These are phyloP conservation scores for Cryptococcus maquisensis DNA, from an alignment of 1,284 basidiomycete species.

Conservation along the genomic window DNA sequence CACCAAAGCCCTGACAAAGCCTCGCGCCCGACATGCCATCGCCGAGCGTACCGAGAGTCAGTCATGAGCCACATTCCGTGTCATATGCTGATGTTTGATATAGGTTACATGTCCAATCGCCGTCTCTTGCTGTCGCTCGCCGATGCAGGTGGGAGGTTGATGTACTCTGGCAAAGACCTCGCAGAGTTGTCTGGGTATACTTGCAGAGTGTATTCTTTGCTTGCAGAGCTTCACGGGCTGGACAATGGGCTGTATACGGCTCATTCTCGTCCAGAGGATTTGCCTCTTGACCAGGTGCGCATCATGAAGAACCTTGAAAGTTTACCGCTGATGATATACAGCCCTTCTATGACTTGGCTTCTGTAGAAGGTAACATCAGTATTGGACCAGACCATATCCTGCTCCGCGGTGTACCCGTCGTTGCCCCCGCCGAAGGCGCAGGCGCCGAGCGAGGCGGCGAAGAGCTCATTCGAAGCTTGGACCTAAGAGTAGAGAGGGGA, in stretches of 20 bases:
- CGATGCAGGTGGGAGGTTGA: constrained; percentile 84
- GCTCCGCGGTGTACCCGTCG: constrained; percentile 69
- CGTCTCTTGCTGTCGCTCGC: constrained; percentile 85
- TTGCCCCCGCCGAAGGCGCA: constrained; percentile 58
- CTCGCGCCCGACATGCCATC: constrained; percentile 36
- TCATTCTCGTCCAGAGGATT: constrained; percentile 27
- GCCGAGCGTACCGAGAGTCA: constrained; percentile 63
- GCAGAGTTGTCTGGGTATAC: constrained; percentile 91
- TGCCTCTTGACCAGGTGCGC: constrained; percentile 30
- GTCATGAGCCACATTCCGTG: constrained; percentile 23
- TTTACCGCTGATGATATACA: constrained; percentile 13
- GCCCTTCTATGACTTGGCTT: constrained; percentile 51
- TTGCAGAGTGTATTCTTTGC: constrained; percentile 78
- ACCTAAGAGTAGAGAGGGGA: constrained; percentile 65
- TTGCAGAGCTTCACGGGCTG: constrained; percentile 78
- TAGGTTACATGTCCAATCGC: constrained; percentile 95
- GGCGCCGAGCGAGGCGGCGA: constrained; percentile 55
- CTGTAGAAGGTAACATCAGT: constrained; percentile 49
- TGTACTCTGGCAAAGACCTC: constrained; percentile 62
- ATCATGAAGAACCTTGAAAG: constrained; percentile 2
- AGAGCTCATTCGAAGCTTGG: constrained; percentile 69
- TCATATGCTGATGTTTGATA: constrained; percentile 1
- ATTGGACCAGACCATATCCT: constrained; percentile 52
- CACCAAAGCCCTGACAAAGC: constrained; percentile 8
- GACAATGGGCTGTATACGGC: constrained; percentile 45